Base-by-base conservation (phyloP, 1,284 basidiomycete species). In the Meripilus lineatus region DNA sequence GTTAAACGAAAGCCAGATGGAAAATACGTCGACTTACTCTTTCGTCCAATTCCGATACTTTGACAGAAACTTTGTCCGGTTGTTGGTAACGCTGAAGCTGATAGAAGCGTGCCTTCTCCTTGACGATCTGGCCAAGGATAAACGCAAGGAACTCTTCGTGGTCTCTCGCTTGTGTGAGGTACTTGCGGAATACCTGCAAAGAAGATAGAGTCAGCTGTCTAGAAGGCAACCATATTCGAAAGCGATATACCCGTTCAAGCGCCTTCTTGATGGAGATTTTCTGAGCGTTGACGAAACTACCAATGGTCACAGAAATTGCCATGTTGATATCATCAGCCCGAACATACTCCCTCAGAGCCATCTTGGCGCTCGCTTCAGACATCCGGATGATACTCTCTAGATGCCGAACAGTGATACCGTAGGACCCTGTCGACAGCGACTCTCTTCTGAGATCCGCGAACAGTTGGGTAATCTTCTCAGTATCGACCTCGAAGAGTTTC, bases 231-330 rank as follows among this genome's bases (percentile, higher is more conserved):
- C 20, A 30, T 14, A 39, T 20, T 38, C 30, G 8, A 41, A 37
- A 33, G 26, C 30, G 10, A 75, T 86, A 49, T 58, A 93, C 93
- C 56, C 96, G 75, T 67, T 99, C 92, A 34, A 99, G 74, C 14
- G 93, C 94, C 72, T 92, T 95, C 77, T 98, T 98, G 69, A 99
- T 93, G 49, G 89, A 93, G 77, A 94, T 89, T 74, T 99, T 99
- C 64, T 99, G 96, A 15, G 95, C 90, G 54, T 70, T 93, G 46
- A 99, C 90, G 64, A 99, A 99, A 66, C 89, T 93, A 47, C 87
- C 86, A 21, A 99, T 84, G 2, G 92, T 89, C 30, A 97, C 93
- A 51, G 92, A 91, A 54, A 99, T 98, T 2, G 96, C 95, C 42
- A 98, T 70, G 63, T 99, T 94, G 55, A 99, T 94, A 63, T 99